Conservation (phyloP, 2,329 filamentous ascomycete genomes). For the Fusarium sp. region DNA sequence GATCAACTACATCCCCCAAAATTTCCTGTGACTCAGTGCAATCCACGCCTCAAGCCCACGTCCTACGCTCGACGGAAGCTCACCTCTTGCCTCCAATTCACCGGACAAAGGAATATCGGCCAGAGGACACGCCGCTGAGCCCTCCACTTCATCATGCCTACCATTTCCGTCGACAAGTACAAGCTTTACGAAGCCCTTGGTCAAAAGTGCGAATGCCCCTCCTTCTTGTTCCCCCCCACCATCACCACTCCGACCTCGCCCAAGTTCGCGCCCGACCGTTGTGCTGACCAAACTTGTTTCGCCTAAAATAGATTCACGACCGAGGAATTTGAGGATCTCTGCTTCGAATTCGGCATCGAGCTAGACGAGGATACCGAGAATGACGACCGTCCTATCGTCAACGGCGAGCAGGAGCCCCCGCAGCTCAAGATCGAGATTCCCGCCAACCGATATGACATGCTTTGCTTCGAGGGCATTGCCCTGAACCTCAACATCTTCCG, state of each 20-base stretch:
- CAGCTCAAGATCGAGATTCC: constrained; percentile 99
- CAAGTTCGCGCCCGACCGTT: constrained; percentile 8
- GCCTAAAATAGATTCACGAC: constrained; percentile 76
- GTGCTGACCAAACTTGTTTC: constrained; percentile 33
- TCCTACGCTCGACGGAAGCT: constrained; percentile 35
- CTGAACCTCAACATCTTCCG: constrained; percentile 97
- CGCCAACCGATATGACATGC: constrained; percentile 93
- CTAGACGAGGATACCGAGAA: constrained; percentile 94
- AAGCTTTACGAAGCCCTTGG: constrained; percentile 93
- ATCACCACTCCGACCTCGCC: constrained; percentile 31
- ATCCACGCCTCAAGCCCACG: constrained; percentile 32
- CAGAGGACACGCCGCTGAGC: constrained; percentile 39
- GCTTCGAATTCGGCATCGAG: constrained; percentile 98
- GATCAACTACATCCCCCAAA: constrained; percentile 44
- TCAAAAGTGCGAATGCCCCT: constrained; percentile 70
- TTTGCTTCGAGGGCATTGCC: constrained; percentile 96
- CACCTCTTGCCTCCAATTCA: constrained; percentile 27
- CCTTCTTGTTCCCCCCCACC: constrained; percentile 31
- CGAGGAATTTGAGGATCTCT: constrained; percentile 95
- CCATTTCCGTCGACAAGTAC: constrained; percentile 95
- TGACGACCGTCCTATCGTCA: constrained; percentile 76
- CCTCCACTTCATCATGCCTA: constrained; percentile 76
- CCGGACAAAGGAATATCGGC: constrained; percentile 31
- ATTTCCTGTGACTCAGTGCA: constrained; percentile 55
- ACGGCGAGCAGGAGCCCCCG: constrained; percentile 85